phyloP scores from a whole-genome alignment of 495 filamentous ascomycete species.

The Lasiosphaeria ovina region DNA sequence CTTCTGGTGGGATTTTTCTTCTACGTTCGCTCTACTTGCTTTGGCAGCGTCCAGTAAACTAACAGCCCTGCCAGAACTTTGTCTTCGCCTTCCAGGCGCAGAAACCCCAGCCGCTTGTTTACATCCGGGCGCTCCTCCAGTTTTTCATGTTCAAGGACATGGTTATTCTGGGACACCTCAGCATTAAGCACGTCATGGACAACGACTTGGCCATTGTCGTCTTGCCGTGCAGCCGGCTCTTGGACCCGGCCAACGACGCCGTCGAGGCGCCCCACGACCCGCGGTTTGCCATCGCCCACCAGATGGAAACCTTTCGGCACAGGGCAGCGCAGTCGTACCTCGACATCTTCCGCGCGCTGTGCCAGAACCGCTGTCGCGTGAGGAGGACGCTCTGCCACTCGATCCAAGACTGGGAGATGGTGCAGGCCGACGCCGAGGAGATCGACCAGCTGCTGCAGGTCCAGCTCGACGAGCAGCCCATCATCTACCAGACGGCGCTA shows the following conservation, averaged over 20 bases:
- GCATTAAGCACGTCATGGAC: constrained; percentile 71
- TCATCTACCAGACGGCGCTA: constrained; percentile 31
- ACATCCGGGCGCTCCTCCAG: constrained; percentile 78
- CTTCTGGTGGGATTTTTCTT: constrained; percentile 51
- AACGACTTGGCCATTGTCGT: constrained; percentile 75
- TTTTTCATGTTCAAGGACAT: constrained; percentile 69
- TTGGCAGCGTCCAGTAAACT: not conserved
- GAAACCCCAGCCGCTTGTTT: constrained; percentile 78
- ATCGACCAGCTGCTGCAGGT: constrained; percentile 69
- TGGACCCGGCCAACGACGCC: constrained; percentile 69
- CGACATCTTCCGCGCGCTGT: constrained; percentile 77
- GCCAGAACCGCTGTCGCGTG: constrained; percentile 85
- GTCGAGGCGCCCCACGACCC: constrained; percentile 76
- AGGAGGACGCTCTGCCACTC: constrained; percentile 80
- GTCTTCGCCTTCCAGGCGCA: constrained; percentile 72
- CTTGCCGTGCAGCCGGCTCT: constrained; percentile 65
- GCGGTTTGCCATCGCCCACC: constrained; percentile 68
- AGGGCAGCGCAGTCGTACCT: constrained; percentile 73
- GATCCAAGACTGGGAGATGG: constrained; percentile 76
- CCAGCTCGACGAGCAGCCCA: constrained; percentile 60
- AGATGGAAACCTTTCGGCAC: constrained; percentile 78
- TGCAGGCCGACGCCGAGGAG: constrained; percentile 80
- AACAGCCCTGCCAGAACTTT: constrained; percentile 50
- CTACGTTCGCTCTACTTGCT: constrained; percentile 10
- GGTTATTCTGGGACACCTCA: constrained; percentile 61